Conservation (phyloP, 768 basidiomycete species). For the Mycena polygramma region DNA sequence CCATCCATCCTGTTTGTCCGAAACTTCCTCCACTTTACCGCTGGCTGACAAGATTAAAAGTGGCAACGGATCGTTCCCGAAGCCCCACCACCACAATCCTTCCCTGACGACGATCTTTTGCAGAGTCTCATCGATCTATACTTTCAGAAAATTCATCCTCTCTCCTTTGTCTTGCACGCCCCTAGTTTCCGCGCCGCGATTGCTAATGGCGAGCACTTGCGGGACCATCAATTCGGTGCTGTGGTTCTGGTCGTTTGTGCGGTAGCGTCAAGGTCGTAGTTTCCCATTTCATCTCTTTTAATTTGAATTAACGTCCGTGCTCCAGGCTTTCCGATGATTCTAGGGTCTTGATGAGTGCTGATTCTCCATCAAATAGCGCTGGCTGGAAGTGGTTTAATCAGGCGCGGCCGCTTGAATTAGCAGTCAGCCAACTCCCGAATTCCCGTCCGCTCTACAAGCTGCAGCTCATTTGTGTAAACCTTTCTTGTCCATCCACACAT, state of each 20-base stretch:
- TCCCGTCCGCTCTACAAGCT: slow-evolving; percentile 10
- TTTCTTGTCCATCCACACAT: background rate
- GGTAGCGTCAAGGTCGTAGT: slow-evolving; percentile 49
- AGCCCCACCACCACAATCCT: slow-evolving; percentile 53
- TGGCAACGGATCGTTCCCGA: background rate
- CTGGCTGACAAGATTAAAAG: background rate
- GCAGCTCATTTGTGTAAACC: slow-evolving; percentile 22
- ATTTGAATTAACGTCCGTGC: background rate
- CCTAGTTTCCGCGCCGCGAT: slow-evolving; percentile 68
- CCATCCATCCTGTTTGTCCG: background rate
- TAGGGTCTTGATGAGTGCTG: slow-evolving; percentile 49
- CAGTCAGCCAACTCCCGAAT: too few species aligned
- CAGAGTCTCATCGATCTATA: slow-evolving; percentile 54
- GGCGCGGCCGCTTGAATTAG: slow-evolving; percentile 75
- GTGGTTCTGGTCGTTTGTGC: slow-evolving; percentile 79
- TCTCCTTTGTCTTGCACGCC: slow-evolving; percentile 74
- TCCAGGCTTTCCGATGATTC: slow-evolving; percentile 67
- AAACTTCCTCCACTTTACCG: too few species aligned
- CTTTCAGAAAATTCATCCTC: slow-evolving; percentile 65
- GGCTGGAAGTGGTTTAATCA: slow-evolving; percentile 77
- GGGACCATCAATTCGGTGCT: slow-evolving; percentile 64
- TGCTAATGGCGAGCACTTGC: slow-evolving; percentile 58
- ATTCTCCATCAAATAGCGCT: slow-evolving; percentile 55
- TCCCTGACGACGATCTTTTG: slow-evolving; percentile 62
- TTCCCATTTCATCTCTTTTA: background rate